Percentiles rank a stretch among this genome's conserved stretches.
phyloP scores from a whole-genome alignment of 768 basidiomycete species.

The Suillus discolor region DNA sequence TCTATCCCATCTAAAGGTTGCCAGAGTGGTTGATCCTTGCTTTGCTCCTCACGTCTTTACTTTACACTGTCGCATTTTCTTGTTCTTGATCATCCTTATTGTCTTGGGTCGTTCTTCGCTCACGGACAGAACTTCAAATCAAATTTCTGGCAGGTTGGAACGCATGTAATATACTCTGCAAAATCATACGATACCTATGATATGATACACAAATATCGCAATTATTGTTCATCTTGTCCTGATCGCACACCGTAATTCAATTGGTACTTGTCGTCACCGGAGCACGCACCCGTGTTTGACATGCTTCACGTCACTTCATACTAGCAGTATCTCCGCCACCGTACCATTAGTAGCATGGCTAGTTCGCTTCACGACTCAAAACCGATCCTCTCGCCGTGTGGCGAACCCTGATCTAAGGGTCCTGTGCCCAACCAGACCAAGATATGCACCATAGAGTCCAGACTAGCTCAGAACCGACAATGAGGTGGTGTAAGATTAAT shows the following conservation, averaged over 20 bases:
- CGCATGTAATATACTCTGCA: slow-evolving; percentile 34
- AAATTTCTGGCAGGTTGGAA: slow-evolving; percentile 32
- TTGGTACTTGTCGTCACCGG: background rate
- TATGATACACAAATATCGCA: slow-evolving; percentile 23
- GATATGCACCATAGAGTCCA: too few relatives aligned
- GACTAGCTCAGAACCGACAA: background rate
- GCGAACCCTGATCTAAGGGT: background rate
- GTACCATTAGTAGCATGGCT: background rate
- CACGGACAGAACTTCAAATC: slow-evolving; percentile 28
- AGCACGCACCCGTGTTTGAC: too few relatives aligned
- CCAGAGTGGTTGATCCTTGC: background rate
- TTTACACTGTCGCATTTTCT: slow-evolving; percentile 28
- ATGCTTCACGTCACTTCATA: background rate
- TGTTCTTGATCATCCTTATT: slow-evolving; percentile 30
- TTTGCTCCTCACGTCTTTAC: slow-evolving; percentile 4
- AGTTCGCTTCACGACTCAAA: background rate
- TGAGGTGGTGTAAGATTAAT: background rate
- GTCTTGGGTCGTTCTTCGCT: slow-evolving; percentile 19
- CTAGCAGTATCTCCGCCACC: slow-evolving; percentile 1
- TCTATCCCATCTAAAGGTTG: slow-evolving; percentile 10
- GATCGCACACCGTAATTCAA: background rate
- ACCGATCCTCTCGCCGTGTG: background rate
- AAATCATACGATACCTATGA: slow-evolving; percentile 28
- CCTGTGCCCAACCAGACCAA: too few relatives aligned
- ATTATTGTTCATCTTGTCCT: slow-evolving; percentile 20